phyloP scores from a whole-genome alignment of 2,329 filamentous ascomycete species.

The Paraconiothyrium brasiliense region DNA sequence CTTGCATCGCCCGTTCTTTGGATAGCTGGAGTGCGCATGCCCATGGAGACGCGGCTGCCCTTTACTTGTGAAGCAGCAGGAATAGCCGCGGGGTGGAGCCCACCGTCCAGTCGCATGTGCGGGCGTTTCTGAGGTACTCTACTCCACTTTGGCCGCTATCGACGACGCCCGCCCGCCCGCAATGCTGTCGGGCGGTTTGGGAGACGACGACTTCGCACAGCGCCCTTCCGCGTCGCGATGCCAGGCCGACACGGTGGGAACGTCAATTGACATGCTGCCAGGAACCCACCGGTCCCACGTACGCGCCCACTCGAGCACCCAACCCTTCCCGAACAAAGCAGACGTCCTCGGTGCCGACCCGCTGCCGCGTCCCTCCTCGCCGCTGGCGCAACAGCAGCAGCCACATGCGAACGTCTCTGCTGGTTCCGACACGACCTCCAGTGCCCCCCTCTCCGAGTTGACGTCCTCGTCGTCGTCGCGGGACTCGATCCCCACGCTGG shows the following conservation, averaged over 20 bases:
- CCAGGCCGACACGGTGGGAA: conserved; percentile 15
- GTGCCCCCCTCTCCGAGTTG: conserved; percentile 39
- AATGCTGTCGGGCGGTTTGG: conserved; percentile 30
- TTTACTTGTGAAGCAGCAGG: conserved; percentile 44
- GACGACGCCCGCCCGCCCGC: conserved; percentile 27
- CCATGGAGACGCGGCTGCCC: conserved; percentile 48
- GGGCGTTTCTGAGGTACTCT: conserved; percentile 29
- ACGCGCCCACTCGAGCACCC: conserved; percentile 17
- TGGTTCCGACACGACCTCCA: conserved; percentile 36
- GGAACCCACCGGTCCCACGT: conserved; percentile 27
- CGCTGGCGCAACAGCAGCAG: conserved; percentile 23
- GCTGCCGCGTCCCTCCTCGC: conserved; percentile 8
- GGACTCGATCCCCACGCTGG: conserved; percentile 34
- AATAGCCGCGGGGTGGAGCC: conserved; percentile 44
- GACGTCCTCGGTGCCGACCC: conserved; percentile 18
- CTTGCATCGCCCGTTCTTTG: conserved; percentile 26
- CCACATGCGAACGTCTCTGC: conserved; percentile 41
- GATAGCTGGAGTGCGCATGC: conserved; percentile 32
- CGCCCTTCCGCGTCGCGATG: conserved; percentile 21
- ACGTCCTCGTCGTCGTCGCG: conserved; percentile 42
- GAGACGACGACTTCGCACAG: conserved; percentile 20
- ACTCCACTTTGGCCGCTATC: conserved; percentile 31
- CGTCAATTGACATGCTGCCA: conserved; percentile 36
- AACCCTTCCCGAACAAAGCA: conserved; percentile 34
- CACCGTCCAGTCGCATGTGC: conserved; percentile 6